These are phyloP conservation scores for Zoysia matrella DNA, from an alignment of 202 grass and related monocot genomes.

Conservation along the genomic window DNA sequence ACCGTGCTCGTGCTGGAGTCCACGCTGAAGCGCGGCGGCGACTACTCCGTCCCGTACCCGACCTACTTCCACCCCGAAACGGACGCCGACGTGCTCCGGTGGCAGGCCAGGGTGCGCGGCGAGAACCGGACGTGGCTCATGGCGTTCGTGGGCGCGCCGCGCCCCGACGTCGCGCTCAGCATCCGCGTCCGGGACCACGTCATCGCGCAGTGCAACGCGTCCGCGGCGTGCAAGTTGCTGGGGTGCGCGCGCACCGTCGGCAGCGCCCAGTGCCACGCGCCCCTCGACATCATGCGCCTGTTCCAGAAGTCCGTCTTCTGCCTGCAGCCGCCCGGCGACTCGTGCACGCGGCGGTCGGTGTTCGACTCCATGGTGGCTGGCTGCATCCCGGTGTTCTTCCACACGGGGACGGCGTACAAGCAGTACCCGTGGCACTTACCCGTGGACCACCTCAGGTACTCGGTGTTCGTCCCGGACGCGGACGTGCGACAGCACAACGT, in stretches of 20 bases:
- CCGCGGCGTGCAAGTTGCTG: slow-evolving; percentile 39
- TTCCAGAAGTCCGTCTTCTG: slow-evolving; percentile 13
- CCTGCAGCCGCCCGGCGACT: too few species aligned
- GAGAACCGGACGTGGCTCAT: slow-evolving; percentile 49
- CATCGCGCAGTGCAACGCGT: slow-evolving; percentile 56
- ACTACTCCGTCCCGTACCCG: slow-evolving; percentile 65
- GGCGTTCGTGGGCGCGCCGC: slow-evolving; percentile 72
- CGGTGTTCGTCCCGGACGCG: slow-evolving; percentile 51
- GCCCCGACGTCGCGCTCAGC: slow-evolving; percentile 48
- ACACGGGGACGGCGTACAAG: slow-evolving; percentile 45
- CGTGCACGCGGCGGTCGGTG: too few species aligned
- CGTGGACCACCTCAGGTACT: slow-evolving; percentile 42
- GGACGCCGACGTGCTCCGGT: slow-evolving; percentile 60
- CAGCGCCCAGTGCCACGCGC: slow-evolving; percentile 62
- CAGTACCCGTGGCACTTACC: slow-evolving; percentile 66
- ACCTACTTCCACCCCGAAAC: slow-evolving; percentile 74
- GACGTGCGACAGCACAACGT: slow-evolving; percentile 46
- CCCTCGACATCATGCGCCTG: slow-evolving; percentile 60
- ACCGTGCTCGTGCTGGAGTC: slow-evolving; percentile 65
- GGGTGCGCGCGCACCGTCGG: slow-evolving; percentile 46
- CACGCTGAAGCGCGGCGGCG: slow-evolving; percentile 35
- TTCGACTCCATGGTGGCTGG: too few species aligned
- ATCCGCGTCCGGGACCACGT: slow-evolving; percentile 56
- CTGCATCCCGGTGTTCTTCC: too few species aligned
- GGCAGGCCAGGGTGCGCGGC: slow-evolving; percentile 55